phyloP scores from a whole-genome alignment of 2,329 filamentous ascomycete species.

The Exserohilum rostratum region DNA sequence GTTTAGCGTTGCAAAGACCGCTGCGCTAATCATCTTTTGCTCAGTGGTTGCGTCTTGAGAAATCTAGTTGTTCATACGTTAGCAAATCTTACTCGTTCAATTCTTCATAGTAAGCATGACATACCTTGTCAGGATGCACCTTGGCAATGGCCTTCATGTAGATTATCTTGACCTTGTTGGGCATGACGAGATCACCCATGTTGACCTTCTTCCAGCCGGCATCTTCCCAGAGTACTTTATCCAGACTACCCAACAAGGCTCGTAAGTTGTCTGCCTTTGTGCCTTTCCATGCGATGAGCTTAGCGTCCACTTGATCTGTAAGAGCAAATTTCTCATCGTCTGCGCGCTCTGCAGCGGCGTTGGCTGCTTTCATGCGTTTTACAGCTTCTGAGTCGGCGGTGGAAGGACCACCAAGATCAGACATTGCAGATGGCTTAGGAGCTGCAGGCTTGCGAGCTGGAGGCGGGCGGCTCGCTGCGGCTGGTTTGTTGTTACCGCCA shows the following conservation, averaged over 20 bases:
- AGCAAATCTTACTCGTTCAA: constrained; percentile 4
- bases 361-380: constrained; percentile 78
- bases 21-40: constrained; percentile 69
- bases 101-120: constrained; percentile 2
- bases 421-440: constrained; percentile 51
- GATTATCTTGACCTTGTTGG: constrained; percentile 92
- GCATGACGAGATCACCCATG: constrained; percentile 89
- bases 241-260: constrained; percentile 83
- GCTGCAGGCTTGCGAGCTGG: constrained; percentile 35
- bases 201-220: constrained; percentile 97
- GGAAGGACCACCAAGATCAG: constrained; percentile 48
- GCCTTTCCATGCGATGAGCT: constrained; percentile 79
- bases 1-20: constrained; percentile 69
- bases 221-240: constrained; percentile 87
- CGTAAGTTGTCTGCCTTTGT: constrained; percentile 93
- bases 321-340: constrained; percentile 94
- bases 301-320: constrained; percentile 81
- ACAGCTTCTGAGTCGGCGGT: constrained; percentile 75
- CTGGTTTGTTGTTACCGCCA: constrained; percentile 25
- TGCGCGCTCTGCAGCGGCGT: constrained; percentile 80
- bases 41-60: constrained; percentile 68
- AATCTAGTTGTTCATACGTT: constrained; percentile 52
- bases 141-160: constrained; percentile 99
- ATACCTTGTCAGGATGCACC: constrained; percentile 97
- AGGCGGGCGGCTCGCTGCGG: constrained; percentile 32